Evolutionary conservation across 345 rosid genomes (phyloP).

Genomic region (Pugionium dolabratum): DNA sequence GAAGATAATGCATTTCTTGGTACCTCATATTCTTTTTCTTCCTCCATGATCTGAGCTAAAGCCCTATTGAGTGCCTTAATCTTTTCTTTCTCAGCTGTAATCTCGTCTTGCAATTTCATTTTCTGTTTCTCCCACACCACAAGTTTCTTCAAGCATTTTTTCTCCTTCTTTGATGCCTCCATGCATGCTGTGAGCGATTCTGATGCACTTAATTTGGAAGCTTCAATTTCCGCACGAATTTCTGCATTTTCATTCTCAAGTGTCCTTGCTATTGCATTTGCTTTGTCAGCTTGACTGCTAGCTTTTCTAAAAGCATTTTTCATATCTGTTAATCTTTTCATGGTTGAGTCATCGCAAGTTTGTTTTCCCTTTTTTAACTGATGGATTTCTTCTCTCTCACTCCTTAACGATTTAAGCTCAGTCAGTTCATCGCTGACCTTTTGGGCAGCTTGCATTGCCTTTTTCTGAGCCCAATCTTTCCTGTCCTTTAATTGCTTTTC

Average conservation of each 20-base stretch:
- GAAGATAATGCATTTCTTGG: conserved; percentile 32
- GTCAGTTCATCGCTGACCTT: conserved; percentile 77
- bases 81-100: conserved; percentile 71
- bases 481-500: conserved; percentile 81
- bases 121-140: conserved; percentile 84
- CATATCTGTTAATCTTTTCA: conserved; percentile 78
- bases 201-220: conserved; percentile 85
- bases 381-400: conserved; percentile 84
- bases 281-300: conserved; percentile 73
- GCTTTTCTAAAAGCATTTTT: conserved; percentile 86
- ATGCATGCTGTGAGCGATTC: conserved; percentile 69
- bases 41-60: conserved; percentile 53
- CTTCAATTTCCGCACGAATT: conserved; percentile 92
- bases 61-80: conserved; percentile 58
- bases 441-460: conserved; percentile 97
- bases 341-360: conserved; percentile 73
- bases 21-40: conserved; percentile 79
- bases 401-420: conserved; percentile 78
- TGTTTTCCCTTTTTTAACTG: conserved; percentile 81
- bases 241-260: conserved; percentile 89
- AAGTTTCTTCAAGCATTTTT: conserved; percentile 74
- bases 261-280: conserved; percentile 68
- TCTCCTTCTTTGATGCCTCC: conserved; percentile 84
- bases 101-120: conserved; percentile 72
- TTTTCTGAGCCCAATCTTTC: conserved; percentile 95